These are phyloP conservation scores for Dictyostelium gargantuum DNA, from an alignment of 208 protist genomes.

Conservation along the genomic window DNA sequence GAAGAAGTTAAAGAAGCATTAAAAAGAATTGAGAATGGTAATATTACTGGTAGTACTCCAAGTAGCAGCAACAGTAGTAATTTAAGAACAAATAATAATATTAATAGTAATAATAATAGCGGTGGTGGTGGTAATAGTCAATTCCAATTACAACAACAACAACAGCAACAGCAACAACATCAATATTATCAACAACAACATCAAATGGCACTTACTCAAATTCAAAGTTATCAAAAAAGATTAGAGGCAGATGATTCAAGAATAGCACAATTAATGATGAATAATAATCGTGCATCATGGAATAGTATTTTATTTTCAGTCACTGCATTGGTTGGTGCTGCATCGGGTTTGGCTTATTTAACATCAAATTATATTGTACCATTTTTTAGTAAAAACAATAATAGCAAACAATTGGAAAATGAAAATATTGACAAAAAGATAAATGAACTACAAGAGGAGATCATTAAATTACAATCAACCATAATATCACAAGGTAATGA, in stretches of 20 bases:
- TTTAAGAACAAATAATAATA: background rate
- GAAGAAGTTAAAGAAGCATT: slow-evolving; percentile 67
- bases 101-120: background rate
- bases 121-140: too few species aligned
- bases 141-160: background rate
- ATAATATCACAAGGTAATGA: background rate
- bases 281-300: background rate
- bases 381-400: background rate
- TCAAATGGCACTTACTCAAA: background rate
- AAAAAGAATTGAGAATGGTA: background rate
- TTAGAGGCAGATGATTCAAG: background rate
- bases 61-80: too few species aligned
- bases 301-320: slow-evolving; percentile 15
- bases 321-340: background rate
- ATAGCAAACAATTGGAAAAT: background rate
- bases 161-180: background rate
- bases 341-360: slow-evolving; percentile 14
- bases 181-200: background rate
- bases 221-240: slow-evolving; percentile 13
- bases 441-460: background rate
- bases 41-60: background rate
- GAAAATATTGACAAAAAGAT: slow-evolving; percentile 39
- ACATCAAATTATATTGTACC: background rate
- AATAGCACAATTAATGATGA: background rate
- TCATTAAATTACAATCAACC: background rate